These are phyloP conservation scores for Trichocladium uniseriatum DNA, from an alignment of 495 filamentous ascomycete species.

Conservation along the genomic window DNA sequence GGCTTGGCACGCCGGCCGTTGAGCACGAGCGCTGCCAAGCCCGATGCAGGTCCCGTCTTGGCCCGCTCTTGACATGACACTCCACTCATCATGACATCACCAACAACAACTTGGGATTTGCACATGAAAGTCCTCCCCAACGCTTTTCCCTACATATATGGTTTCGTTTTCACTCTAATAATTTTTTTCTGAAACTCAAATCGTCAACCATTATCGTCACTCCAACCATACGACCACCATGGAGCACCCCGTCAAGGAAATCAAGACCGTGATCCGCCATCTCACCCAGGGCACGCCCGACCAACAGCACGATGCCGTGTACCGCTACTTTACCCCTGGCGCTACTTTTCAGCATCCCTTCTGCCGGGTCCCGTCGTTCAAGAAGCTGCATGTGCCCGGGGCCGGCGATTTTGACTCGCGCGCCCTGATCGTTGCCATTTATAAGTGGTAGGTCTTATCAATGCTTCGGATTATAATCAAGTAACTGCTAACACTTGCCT, in stretches of 20 bases:
- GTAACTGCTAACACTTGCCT: not conserved
- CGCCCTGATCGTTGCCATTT: slow-evolving; percentile 56
- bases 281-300: slow-evolving; percentile 57
- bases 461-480: not conserved
- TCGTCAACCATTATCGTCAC: not conserved
- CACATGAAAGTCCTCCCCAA: slow-evolving; percentile 18
- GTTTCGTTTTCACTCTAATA: no score
- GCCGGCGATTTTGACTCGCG: slow-evolving; percentile 46
- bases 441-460: slow-evolving; percentile 51
- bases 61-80: no score
- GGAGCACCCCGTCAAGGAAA: slow-evolving; percentile 34
- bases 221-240: slow-evolving; percentile 2
- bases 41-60: no score
- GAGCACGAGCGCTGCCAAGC: not conserved
- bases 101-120: not conserved
- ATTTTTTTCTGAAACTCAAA: no score
- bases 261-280: slow-evolving; percentile 52
- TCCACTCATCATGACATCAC: slow-evolving; percentile 22
- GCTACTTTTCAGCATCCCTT: slow-evolving; percentile 74
- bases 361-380: slow-evolving; percentile 58
- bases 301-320: slow-evolving; percentile 52
- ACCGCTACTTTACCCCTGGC: slow-evolving; percentile 58
- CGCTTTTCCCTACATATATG: no score
- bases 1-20: not conserved
- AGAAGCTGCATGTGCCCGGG: slow-evolving; percentile 31